A percentile compares a stretch with the other conserved stretches of the same genome.
phyloP scores from a whole-genome alignment of 2,329 filamentous ascomycete species.

The Coniochaeta sp. region DNA sequence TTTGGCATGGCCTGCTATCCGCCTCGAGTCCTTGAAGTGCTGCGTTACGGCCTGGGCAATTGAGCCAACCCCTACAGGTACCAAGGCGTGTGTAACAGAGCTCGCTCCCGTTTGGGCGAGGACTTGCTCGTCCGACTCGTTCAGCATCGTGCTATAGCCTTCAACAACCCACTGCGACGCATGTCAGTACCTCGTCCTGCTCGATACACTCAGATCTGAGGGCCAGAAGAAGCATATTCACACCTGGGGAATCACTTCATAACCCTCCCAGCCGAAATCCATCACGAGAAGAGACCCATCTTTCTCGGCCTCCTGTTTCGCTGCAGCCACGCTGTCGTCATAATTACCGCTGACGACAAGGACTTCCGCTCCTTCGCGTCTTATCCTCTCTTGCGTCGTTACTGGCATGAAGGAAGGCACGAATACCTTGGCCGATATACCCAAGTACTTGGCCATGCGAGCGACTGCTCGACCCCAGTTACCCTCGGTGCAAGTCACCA shows the following conservation, averaged over 20 bases:
- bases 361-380: constrained; percentile 55
- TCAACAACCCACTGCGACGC: constrained; percentile 61
- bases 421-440: constrained; percentile 48
- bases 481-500: constrained; percentile 65
- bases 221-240: constrained; percentile 4
- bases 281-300: constrained; percentile 50
- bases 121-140: constrained; percentile 58
- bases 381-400: constrained; percentile 46
- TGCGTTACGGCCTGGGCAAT: constrained; percentile 61
- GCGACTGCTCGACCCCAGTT: constrained; percentile 72
- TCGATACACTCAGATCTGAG: neutral
- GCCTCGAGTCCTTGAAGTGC: constrained; percentile 46
- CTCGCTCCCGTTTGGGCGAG: constrained; percentile 24
- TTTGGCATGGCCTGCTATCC: constrained; percentile 10
- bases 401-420: constrained; percentile 53
- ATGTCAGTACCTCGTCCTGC: neutral
- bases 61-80: constrained; percentile 66
- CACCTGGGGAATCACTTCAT: constrained; percentile 55
- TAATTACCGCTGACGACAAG: constrained; percentile 51
- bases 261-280: constrained; percentile 61
- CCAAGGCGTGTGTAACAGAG: constrained; percentile 44
- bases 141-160: constrained; percentile 67
- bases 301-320: constrained; percentile 28
- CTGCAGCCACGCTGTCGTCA: constrained; percentile 50
- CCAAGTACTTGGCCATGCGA: constrained; percentile 55